Evolutionary conservation across 345 rosid species (phyloP).

Genomic region (Anacardium occidentale): DNA sequence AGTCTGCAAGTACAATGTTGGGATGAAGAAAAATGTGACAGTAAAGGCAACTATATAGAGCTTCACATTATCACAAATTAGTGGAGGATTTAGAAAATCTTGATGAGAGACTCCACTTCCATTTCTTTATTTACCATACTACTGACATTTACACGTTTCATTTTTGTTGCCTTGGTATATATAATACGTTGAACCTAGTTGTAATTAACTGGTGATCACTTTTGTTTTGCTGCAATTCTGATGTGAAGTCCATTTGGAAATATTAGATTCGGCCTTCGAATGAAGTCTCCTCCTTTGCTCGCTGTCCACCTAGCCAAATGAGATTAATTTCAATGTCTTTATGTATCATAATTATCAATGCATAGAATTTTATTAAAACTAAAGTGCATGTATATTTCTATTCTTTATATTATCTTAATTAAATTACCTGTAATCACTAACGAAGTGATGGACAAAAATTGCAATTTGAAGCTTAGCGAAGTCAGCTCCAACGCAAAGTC

Average conservation of each 20-base stretch:
- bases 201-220: background rate
- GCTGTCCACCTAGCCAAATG: slow-evolving; percentile 14
- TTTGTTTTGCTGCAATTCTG: slow-evolving; percentile 13
- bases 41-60: no score
- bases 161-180: no score
- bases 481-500: slow-evolving; percentile 48
- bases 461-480: slow-evolving; percentile 39
- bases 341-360: background rate
- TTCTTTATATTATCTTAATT: background rate
- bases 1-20: no score
- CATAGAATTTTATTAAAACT: background rate
- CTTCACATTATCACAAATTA: no score
- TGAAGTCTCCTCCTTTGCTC: slow-evolving; percentile 21
- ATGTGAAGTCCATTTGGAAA: slow-evolving; percentile 28
- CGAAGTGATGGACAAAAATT: slow-evolving; percentile 33
- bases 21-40: no score
- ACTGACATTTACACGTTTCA: no score
- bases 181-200: no score
- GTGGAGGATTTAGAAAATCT: no score
- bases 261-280: slow-evolving; percentile 20
- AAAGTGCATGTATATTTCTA: background rate
- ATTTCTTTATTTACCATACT: no score
- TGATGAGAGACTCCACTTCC: no score
- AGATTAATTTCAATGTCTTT: no score
- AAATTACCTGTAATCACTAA: slow-evolving; percentile 30